These are phyloP conservation scores for Draba incana DNA, from an alignment of 345 rosid genomes.

Conservation along the genomic window DNA sequence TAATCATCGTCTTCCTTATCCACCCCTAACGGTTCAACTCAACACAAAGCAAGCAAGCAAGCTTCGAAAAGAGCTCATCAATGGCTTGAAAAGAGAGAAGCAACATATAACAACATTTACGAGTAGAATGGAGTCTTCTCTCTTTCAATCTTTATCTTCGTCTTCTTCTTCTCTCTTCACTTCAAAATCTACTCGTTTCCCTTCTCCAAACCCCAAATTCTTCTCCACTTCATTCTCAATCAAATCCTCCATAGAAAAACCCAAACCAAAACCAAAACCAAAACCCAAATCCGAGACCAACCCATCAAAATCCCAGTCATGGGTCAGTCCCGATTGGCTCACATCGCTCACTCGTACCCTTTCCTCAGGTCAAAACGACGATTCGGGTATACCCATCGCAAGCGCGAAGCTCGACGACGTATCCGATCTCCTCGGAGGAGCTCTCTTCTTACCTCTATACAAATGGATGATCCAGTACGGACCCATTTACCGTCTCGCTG, in stretches of 20 bases:
- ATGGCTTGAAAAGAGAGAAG: constrained; percentile 23
- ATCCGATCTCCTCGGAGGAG: constrained; percentile 93
- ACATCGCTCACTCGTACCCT: constrained; percentile 72
- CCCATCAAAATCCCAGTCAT: constrained; percentile 53
- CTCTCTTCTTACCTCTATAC: constrained; percentile 83
- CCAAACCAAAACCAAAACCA: constrained; percentile 37
- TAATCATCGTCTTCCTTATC: constrained; percentile 23
- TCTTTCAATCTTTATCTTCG: constrained; percentile 29
- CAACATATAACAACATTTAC: background rate
- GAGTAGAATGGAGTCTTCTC: constrained; percentile 38
- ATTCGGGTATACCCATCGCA: constrained; percentile 82
- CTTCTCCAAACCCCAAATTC: constrained; percentile 30
- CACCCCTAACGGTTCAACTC: constrained; percentile 4
- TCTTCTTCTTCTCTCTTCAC: constrained; percentile 25
- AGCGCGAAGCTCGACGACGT: constrained; percentile 91
- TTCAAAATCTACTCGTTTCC: constrained; percentile 28
- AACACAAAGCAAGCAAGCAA: background rate
- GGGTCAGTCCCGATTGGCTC: constrained; percentile 97
- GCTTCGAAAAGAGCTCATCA: constrained; percentile 18
- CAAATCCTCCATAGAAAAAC: constrained; percentile 52
- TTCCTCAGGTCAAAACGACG: constrained; percentile 57
- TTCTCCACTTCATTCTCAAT: constrained; percentile 43
- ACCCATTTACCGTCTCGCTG: constrained; percentile 89
- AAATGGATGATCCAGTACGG: constrained; percentile 95
- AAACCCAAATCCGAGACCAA: constrained; percentile 40